Percentiles rank a stretch among this genome's conserved stretches.
Evolutionary conservation across 495 filamentous ascomycete genomes (phyloP).

Genomic region (Choiromyces venosus): DNA sequence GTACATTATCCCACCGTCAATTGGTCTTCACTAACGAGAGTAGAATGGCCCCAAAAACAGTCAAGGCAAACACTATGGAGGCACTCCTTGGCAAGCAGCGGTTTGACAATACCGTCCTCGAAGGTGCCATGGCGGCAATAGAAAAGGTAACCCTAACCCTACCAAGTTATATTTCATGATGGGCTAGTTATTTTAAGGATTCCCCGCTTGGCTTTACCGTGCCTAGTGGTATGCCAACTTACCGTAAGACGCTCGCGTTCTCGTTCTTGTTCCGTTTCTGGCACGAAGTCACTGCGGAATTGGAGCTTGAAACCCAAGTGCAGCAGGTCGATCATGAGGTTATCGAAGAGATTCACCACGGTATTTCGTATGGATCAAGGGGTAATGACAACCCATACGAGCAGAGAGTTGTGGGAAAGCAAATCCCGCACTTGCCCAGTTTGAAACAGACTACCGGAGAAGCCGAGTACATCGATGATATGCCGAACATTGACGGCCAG

Average conservation of each 20-base stretch:
- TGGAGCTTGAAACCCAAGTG: slow-evolving; percentile 11
- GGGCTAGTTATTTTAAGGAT: slow-evolving; percentile 47
- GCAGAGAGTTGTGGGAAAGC: slow-evolving; percentile 46
- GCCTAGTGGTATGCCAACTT: slow-evolving; percentile 93
- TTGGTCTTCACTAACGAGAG: slow-evolving; percentile 15
- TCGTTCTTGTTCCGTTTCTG: slow-evolving; percentile 88
- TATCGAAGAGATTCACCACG: slow-evolving; percentile 56
- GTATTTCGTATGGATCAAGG: slow-evolving; percentile 55
- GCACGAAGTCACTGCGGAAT: slow-evolving; percentile 54
- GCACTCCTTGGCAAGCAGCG: slow-evolving; percentile 72
- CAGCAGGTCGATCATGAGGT: slow-evolving; percentile 49
- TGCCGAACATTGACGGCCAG: slow-evolving; percentile 44
- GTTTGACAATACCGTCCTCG: slow-evolving; percentile 71
- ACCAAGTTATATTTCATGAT: background rate
- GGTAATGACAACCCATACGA: slow-evolving; percentile 49
- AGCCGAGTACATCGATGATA: slow-evolving; percentile 47
- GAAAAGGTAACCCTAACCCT: slow-evolving; percentile 49
- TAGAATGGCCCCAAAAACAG: slow-evolving; percentile 76
- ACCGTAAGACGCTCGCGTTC: slow-evolving; percentile 81
- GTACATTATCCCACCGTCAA: slow-evolving; percentile 13
- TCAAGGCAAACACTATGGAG: slow-evolving; percentile 67
- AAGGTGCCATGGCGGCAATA: slow-evolving; percentile 79
- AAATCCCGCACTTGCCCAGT: slow-evolving; percentile 46
- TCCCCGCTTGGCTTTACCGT: slow-evolving; percentile 82
- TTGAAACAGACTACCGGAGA: slow-evolving; percentile 47